phyloP scores from a whole-genome alignment of 2,329 filamentous ascomycete genomes.

The Davidsoniella virescens region DNA sequence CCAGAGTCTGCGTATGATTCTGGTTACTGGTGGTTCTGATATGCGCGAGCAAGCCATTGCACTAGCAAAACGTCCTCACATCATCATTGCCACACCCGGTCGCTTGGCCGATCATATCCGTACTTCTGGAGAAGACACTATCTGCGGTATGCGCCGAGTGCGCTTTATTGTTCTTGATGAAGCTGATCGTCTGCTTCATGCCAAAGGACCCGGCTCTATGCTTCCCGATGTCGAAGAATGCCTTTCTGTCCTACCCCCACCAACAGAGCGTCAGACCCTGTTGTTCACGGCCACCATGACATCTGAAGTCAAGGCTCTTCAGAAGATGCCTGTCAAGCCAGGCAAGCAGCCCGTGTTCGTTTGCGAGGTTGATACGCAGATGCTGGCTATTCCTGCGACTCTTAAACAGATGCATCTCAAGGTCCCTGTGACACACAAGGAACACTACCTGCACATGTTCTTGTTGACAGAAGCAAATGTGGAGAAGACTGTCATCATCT shows the following conservation, averaged over 20 bases:
- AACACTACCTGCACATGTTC: constrained; percentile 85
- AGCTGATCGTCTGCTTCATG: constrained; percentile 72
- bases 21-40: constrained; percentile 86
- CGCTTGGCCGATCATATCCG: constrained; percentile 86
- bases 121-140: constrained; percentile 79
- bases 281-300: constrained; percentile 95
- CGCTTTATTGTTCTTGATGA: constrained; percentile 87
- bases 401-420: constrained; percentile 75
- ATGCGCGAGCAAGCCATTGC: constrained; percentile 83
- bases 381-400: constrained; percentile 61
- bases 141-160: constrained; percentile 62
- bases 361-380: constrained; percentile 68
- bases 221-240: constrained; percentile 87
- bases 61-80: constrained; percentile 64
- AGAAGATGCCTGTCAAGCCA: constrained; percentile 53
- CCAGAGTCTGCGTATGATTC: constrained; percentile 68
- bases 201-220: constrained; percentile 66
- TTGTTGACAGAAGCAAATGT: constrained; percentile 63
- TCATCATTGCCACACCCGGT: constrained; percentile 89
- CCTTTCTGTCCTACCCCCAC: constrained; percentile 62
- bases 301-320: constrained; percentile 73
- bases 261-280: constrained; percentile 70
- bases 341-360: constrained; percentile 68
- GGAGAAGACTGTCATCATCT: constrained; percentile 70
- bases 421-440: constrained; percentile 79